These are phyloP conservation scores for Parastagonospora avenae DNA, from an alignment of 2,329 filamentous ascomycete genomes.

Conservation along the genomic window DNA sequence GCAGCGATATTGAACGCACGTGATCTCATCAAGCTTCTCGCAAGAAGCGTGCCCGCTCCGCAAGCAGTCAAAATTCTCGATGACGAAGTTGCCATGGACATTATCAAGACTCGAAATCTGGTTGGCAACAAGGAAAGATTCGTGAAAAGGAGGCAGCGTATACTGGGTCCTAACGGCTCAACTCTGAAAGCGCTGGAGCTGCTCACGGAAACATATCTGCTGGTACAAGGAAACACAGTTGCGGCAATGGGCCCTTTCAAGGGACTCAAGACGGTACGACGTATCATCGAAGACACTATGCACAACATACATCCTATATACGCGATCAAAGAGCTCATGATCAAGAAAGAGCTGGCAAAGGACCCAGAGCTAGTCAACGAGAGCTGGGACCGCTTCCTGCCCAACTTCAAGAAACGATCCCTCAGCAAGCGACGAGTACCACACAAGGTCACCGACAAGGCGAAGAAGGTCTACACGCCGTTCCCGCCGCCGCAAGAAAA, in stretches of 20 bases:
- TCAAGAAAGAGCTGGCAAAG: slow-evolving; percentile 88
- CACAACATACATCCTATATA: slow-evolving; percentile 88
- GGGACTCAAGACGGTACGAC: slow-evolving; percentile 87
- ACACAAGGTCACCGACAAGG: slow-evolving; percentile 87
- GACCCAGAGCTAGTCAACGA: slow-evolving; percentile 85
- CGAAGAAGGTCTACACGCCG: slow-evolving; percentile 92
- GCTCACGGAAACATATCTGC: slow-evolving; percentile 82
- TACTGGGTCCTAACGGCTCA: slow-evolving; percentile 87
- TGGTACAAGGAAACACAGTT: slow-evolving; percentile 97
- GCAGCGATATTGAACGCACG: slow-evolving; percentile 91
- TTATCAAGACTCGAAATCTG: slow-evolving; percentile 92
- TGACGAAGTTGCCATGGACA: slow-evolving; percentile 88
- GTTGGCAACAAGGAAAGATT: slow-evolving; percentile 95
- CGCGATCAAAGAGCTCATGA: slow-evolving; percentile 95
- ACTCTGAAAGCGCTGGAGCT: slow-evolving; percentile 94
- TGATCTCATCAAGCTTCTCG: slow-evolving; percentile 90
- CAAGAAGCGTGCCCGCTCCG: slow-evolving; percentile 82
- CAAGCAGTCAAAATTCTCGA: slow-evolving; percentile 94
- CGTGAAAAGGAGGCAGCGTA: slow-evolving; percentile 89
- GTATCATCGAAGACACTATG: slow-evolving; percentile 92
- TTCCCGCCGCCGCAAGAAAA: slow-evolving; percentile 97
- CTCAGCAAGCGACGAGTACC: slow-evolving; percentile 83
- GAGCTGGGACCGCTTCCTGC: slow-evolving; percentile 94
- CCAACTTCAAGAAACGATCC: slow-evolving; percentile 94
- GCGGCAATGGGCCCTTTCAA: slow-evolving; percentile 90